phyloP scores from a whole-genome alignment of 2,329 filamentous ascomycete genomes.

The Aspergillus neotritici region DNA sequence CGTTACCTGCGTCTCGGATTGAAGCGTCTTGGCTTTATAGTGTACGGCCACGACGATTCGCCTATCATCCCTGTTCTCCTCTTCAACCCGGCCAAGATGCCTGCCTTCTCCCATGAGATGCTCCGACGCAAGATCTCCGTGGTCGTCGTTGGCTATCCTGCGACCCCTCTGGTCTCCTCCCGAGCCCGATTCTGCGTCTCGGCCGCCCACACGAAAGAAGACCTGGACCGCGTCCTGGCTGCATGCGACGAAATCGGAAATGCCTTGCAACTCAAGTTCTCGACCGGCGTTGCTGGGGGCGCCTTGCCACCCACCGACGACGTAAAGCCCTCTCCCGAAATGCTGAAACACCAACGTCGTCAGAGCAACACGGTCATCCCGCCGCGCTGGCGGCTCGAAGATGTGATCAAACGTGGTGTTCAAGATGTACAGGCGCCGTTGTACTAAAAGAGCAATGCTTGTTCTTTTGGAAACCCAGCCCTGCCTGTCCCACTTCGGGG shows the following conservation, averaged over 20 bases:
- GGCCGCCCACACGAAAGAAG: conserved; percentile 95
- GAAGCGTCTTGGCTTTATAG: conserved; percentile 93
- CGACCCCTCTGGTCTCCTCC: conserved; percentile 89
- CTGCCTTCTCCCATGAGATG: conserved; percentile 98
- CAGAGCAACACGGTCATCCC: conserved; percentile 52
- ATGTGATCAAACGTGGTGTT: conserved; percentile 66
- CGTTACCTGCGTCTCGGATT: conserved; percentile 95
- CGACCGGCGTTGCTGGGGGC: conserved; percentile 89
- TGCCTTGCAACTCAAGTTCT: conserved; percentile 90
- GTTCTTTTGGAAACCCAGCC: neutral
- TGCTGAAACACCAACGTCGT: conserved; percentile 61
- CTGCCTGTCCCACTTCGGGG: neutral
- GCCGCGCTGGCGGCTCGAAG: conserved; percentile 73
- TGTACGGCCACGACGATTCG: conserved; percentile 95
- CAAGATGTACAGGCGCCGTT: conserved; percentile 69
- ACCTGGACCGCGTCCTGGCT: conserved; percentile 79
- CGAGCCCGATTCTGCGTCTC: conserved; percentile 94
- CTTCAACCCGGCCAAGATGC: conserved; percentile 98
- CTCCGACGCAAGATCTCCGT: conserved; percentile 95
- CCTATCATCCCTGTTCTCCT: conserved; percentile 92
- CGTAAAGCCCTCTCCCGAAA: conserved; percentile 56
- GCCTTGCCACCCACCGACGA: conserved; percentile 69
- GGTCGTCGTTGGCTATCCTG: conserved; percentile 94
- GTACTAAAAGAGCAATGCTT: conserved; percentile 44
- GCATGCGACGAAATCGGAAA: conserved; percentile 93